These are phyloP conservation scores for Parmelia sp. DNA, from an alignment of 495 filamentous ascomycete species.

Conservation along the genomic window DNA sequence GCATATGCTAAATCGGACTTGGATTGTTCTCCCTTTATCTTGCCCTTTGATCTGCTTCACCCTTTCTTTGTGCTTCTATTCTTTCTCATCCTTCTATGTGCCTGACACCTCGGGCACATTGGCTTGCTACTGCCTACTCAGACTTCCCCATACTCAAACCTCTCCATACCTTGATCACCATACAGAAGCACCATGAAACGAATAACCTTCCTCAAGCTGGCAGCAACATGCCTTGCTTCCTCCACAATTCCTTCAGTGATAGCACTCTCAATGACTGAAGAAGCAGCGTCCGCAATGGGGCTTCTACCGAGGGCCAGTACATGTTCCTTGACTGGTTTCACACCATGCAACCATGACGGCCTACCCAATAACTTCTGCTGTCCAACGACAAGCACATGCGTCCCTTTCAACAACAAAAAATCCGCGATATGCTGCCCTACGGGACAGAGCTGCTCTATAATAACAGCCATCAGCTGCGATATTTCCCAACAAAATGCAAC, in stretches of 20 bases:
- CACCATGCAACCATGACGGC: conserved; percentile 45
- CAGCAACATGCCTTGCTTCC: conserved; percentile 30
- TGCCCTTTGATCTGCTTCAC: conserved; percentile 5
- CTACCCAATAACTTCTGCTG: conserved; percentile 76
- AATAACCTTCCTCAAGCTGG: conserved; percentile 26
- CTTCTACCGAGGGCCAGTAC: conserved; percentile 34
- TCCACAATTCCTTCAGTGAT: conserved; percentile 24
- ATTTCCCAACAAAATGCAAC: conserved; percentile 58
- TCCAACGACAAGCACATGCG: conserved; percentile 52
- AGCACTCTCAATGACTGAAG: conserved; percentile 25
- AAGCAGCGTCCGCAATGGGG: conserved; percentile 31
- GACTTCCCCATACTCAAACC: too few species aligned
- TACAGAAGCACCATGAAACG: conserved; percentile 17
- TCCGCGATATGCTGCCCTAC: conserved; percentile 74
- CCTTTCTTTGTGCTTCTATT: conserved; percentile 17
- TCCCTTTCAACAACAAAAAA: conserved; percentile 56
- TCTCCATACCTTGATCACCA: conserved; percentile 6
- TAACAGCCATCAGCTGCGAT: conserved; percentile 67
- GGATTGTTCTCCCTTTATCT: conserved; percentile 19
- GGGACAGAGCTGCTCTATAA: conserved; percentile 54
- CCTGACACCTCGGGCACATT: conserved; percentile 3
- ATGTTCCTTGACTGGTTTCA: conserved; percentile 42
- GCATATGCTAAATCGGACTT: conserved; percentile 20
- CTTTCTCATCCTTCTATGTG: neutral
- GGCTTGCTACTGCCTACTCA: neutral